Base-by-base conservation (phyloP, 2,329 filamentous ascomycete species). In the Harringtonia lauricola region DNA sequence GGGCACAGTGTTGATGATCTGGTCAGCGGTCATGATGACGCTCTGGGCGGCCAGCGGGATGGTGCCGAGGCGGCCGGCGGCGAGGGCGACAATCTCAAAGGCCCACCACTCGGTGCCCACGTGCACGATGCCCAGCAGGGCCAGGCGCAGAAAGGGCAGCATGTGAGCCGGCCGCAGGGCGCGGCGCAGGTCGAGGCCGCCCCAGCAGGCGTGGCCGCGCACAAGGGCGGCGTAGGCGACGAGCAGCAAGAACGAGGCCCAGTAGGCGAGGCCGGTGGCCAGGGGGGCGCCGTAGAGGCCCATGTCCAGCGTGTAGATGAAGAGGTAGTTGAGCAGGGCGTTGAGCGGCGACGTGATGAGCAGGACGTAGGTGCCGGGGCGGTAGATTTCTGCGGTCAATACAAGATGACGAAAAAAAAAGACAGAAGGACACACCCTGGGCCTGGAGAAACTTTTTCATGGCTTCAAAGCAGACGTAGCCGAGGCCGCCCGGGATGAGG, bases 101-200 rank as follows among this genome's bases (percentile, higher is more conserved):
- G 87, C 88, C 87, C 87, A 94, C 87, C 86, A 94, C 62, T 94
- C 88, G 0, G 86, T 92, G 4, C 86, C 88, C 6, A 94, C 84
- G 50, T 94, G 87, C 4, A 94, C 64, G 35, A 94, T 70, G 0
- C 87, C 88, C 0, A 94, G 67, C 14, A 83, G 61, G 0, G 87
- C 85, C 4, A 94, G 75, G 10, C 79, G 76, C 2, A 83, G 71
- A 57, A 94, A 94, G 0, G 79, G 78, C 15, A 73, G 64, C 15
- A 84, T 67, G 53, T 89, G 83, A 2, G 72, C 66, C 10, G 45
- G 47, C 12, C 36, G 15, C n/a, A 84, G 57, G 2, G 81, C 82
- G 39, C 71, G 72, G 4, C 70, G 68, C 8, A 75, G 75, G 59
- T 79, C 57, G 2, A 72, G 79, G 0, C 87, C 87, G 37, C 82